Evolutionary conservation across 148 eudicot genomes (phyloP), one percentile per base, ranked within the genome.

Genomic region (Polygonum maritimum): DNA sequence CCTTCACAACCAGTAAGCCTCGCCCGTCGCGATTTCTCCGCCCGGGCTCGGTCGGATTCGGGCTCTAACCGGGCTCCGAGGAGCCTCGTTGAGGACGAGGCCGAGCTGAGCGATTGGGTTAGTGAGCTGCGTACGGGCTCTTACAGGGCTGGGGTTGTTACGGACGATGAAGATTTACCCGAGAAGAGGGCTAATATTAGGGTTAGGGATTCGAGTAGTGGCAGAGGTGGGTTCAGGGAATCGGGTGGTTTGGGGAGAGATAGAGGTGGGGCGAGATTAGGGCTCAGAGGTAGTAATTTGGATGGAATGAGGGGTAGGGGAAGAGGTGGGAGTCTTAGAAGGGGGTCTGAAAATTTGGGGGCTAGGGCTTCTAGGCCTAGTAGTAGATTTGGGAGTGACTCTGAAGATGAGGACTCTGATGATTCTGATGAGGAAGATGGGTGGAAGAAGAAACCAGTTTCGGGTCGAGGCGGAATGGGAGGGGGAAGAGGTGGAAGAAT

Each of bases 71-170:
- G 84, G 78, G 82, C 81, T 15, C 51, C 89, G 0, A 90, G 86
- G 85, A 95, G 94, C 65, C 75, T 95, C 76, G 78, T 88, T 79
- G 99, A 90, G 67, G 99, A 92, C 58, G 97, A 95, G 69, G 91
- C 91, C 49, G 99, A 88, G 45, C 74, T 92, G 49, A 90, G 88
- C 76, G 83, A 87, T 60, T 91, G 97, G 98, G 96, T 92, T 47
- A 85, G 87, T 80, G 96, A 84, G 75, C 52, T 95, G 85, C 79
- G 84, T 74, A 87, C 97, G 35, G 79, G 79, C 22, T 85, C 92
- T 7, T 80, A 80, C 75, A 79, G 73, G 58, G 78, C 89, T 35
- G 84, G 84, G 15, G 77, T 82, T 76, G 73, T 85, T 21, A 86
- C 89, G 14, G 88, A 84, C 14, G 84, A 83, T 57, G 86, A 86